phyloP scores from a whole-genome alignment of 2,329 filamentous ascomycete genomes.

The Apiospora aurea region DNA sequence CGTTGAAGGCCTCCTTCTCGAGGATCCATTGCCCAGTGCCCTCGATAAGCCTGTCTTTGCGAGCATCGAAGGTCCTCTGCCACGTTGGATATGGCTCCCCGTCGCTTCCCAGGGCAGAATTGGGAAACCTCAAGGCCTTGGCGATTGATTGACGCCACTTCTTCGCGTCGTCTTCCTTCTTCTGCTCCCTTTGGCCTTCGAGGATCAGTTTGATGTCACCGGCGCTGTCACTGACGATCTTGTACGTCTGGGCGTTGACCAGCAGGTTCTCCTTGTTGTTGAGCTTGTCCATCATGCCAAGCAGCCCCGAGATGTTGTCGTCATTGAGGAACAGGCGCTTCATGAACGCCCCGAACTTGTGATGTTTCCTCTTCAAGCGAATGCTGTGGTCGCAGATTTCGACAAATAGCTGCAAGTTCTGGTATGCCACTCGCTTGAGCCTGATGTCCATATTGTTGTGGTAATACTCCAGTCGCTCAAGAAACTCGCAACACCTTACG shows the following conservation, averaged over 20 bases:
- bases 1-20: conserved; percentile 32
- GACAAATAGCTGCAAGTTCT: conserved; percentile 46
- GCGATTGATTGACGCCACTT: conserved; percentile 41
- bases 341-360: conserved; percentile 39
- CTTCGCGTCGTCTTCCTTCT: conserved; percentile 42
- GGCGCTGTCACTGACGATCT: conserved; percentile 42
- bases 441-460: conserved; percentile 41
- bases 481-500: conserved; percentile 44
- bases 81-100: conserved; percentile 39
- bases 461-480: conserved; percentile 44
- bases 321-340: conserved; percentile 46
- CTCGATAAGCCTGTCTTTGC: conserved; percentile 39
- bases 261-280: conserved; percentile 43
- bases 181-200: conserved; percentile 40
- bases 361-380: conserved; percentile 41
- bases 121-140: conserved; percentile 39
- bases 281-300: conserved; percentile 43
- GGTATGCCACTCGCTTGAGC: conserved; percentile 42
- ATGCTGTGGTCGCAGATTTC: conserved; percentile 44
- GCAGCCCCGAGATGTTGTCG: conserved; percentile 42
- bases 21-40: conserved; percentile 41
- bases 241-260: conserved; percentile 44
- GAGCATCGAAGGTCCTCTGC: conserved; percentile 41
- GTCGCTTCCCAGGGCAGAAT: conserved; percentile 38
- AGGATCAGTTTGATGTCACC: conserved; percentile 40